Base-by-base conservation (phyloP, 306 rosid genomes). In the Quercus alba region DNA sequence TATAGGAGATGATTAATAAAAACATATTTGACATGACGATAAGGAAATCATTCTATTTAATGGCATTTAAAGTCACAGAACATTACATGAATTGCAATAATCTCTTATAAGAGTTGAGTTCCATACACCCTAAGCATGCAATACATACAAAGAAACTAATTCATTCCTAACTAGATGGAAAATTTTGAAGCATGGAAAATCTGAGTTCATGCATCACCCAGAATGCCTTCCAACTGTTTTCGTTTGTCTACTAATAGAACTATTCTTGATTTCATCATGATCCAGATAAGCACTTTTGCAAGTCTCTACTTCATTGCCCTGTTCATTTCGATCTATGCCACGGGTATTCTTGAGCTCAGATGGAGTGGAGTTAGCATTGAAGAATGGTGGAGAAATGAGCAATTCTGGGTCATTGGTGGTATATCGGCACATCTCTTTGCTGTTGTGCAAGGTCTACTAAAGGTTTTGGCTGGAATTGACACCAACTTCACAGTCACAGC, bases 341-440 rank as follows among this genome's bases (percentile, higher is more conserved):
- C 99, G 1, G 98, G 96, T n/a, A 78, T 95, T 80, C 97, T 95
- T 58, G 99, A 95, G 89, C 86, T 95, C 81, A 93, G 89, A 87
- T 95, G 99, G 99, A 93, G 98, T 81, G 98, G 97, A 78, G 99
- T 95, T 44, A 91, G 96, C 91, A 95, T 95, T 21, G 99, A 95
- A 79, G 99, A 95, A 82, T 91, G 98, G 99, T 95, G 99, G 99
- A 95, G 99, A 87, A 95, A 93, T 73, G 99, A 95, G 87, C 99
- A 95, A 80, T 95, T 95, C 80, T 95, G 98, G 98, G 99, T 95
- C 81, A 95, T 95, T 79, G 99, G 98, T 49, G 95, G 99, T 83
- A 93, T 95, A 30, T 91, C 99, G 64, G 98, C 96, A 70, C 94
- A 93, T 19, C 88, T 95, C 51, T 93, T 90, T 77, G 99, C 99